These are phyloP conservation scores for Spathaspora hagerdaliae DNA, from an alignment of 805 yeast species.

Conservation along the genomic window DNA sequence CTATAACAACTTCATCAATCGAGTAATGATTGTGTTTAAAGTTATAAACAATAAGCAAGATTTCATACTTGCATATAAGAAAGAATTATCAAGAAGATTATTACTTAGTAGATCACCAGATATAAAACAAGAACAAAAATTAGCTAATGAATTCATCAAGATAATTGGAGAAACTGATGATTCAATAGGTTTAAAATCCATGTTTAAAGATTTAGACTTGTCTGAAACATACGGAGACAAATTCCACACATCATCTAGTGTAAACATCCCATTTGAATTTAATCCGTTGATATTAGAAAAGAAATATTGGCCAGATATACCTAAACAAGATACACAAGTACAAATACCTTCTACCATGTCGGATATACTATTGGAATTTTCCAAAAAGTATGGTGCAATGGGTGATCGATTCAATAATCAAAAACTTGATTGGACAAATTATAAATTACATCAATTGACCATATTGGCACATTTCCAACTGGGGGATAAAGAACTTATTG, in stretches of 20 bases:
- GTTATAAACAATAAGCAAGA: slow-evolving; percentile 29
- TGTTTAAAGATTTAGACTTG: slow-evolving; percentile 30
- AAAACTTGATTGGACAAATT: slow-evolving; percentile 38
- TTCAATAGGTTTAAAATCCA: slow-evolving; percentile 20
- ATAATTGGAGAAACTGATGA: slow-evolving; percentile 31
- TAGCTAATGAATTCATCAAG: slow-evolving; percentile 20
- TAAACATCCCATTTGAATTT: slow-evolving; percentile 17
- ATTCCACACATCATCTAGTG: slow-evolving; percentile 7
- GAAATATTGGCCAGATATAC: slow-evolving; percentile 39
- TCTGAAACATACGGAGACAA: slow-evolving; percentile 11
- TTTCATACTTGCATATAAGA: slow-evolving; percentile 26
- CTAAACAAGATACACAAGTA: slow-evolving; percentile 16
- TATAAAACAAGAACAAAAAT: slow-evolving; percentile 16
- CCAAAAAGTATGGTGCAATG: slow-evolving; percentile 13
- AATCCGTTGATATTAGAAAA: slow-evolving; percentile 29
- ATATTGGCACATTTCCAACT: slow-evolving; percentile 27
- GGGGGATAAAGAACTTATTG: slow-evolving; percentile 28
- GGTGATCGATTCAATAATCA: slow-evolving; percentile 21
- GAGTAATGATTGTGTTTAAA: slow-evolving; percentile 25
- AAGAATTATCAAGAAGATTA: slow-evolving; percentile 35
- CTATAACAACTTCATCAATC: too few relatives aligned
- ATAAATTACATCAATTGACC: slow-evolving; percentile 37
- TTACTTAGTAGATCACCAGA: slow-evolving; percentile 20
- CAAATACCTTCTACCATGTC: slow-evolving; percentile 16
- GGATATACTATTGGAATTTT: slow-evolving; percentile 16